Conservation (phyloP, 495 filamentous ascomycete genomes). For the Margaritispora aquatica region DNA sequence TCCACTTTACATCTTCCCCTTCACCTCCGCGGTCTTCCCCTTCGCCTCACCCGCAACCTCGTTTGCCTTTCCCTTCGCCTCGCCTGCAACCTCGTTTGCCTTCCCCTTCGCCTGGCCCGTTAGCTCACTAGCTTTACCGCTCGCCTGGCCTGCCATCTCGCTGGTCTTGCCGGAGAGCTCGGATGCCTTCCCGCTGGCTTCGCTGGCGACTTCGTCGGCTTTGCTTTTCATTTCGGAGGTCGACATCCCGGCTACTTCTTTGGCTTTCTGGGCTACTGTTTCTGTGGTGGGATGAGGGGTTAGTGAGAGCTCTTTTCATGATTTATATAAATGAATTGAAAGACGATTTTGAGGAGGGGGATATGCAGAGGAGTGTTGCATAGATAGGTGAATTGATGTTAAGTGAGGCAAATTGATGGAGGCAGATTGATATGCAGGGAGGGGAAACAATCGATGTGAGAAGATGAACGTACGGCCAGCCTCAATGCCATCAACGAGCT, state of each 20-base stretch:
- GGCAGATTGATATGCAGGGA: neutral
- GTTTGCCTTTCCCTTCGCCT: conserved; percentile 30
- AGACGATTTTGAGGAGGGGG: neutral
- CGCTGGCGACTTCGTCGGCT: conserved; percentile 26
- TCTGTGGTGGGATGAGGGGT: conserved; percentile 27
- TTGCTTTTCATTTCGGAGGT: conserved; percentile 26
- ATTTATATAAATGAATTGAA: neutral
- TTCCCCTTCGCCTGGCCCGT: conserved; percentile 24
- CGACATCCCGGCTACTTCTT: conserved; percentile 27
- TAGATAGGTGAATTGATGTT: neutral
- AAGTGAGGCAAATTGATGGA: neutral
- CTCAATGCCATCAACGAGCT: conserved; percentile 50
- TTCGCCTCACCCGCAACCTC: conserved; percentile 28
- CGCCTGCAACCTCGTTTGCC: conserved; percentile 27
- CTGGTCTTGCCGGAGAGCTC: conserved; percentile 33
- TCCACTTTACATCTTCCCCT: conserved; percentile 6
- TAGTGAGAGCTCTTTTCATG: conserved; percentile 12
- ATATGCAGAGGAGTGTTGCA: neutral
- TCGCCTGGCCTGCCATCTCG: conserved; percentile 29
- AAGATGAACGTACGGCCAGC: conserved; percentile 36
- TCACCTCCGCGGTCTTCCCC: conserved; percentile 25
- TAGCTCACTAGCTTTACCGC: conserved; percentile 27
- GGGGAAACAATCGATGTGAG: no score
- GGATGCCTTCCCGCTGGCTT: conserved; percentile 31
- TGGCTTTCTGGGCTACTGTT: conserved; percentile 38